Evolutionary conservation across 345 rosid species (phyloP).

Genomic region (Excoecaria cochinchinensis): DNA sequence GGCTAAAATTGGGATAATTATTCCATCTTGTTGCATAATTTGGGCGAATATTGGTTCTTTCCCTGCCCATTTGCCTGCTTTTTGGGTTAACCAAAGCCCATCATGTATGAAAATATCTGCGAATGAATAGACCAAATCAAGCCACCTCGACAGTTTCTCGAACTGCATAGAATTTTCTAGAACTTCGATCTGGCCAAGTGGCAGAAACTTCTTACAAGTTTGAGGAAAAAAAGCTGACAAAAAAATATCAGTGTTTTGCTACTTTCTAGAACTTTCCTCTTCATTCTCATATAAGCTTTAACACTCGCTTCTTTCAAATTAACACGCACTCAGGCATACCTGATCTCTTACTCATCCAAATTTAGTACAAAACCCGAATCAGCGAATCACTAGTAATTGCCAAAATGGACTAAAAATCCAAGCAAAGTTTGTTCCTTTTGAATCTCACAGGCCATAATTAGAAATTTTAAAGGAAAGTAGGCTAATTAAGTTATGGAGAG

Average conservation of each 20-base stretch:
- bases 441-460: background rate
- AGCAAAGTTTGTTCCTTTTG: background rate
- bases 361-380: too few species aligned
- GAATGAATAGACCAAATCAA: background rate
- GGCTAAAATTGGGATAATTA: too few species aligned
- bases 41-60: too few species aligned
- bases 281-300: background rate
- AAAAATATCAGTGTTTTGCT: background rate
- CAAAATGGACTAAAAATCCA: background rate
- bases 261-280: slow-evolving; percentile 16
- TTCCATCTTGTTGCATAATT: too few species aligned
- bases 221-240: background rate
- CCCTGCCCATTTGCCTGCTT: too few species aligned
- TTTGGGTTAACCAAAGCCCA: too few species aligned
- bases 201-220: slow-evolving; percentile 14
- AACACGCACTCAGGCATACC: too few species aligned
- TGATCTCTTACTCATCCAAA: too few species aligned
- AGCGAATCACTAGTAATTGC: background rate
- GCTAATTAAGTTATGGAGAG: background rate
- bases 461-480: background rate
- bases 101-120: too few species aligned
- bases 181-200: slow-evolving; percentile 4
- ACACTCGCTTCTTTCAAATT: background rate
- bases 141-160: background rate
- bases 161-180: slow-evolving; percentile 17